These are phyloP conservation scores for Leishmania mexicana DNA, from an alignment of 208 protist genomes.

Conservation along the genomic window DNA sequence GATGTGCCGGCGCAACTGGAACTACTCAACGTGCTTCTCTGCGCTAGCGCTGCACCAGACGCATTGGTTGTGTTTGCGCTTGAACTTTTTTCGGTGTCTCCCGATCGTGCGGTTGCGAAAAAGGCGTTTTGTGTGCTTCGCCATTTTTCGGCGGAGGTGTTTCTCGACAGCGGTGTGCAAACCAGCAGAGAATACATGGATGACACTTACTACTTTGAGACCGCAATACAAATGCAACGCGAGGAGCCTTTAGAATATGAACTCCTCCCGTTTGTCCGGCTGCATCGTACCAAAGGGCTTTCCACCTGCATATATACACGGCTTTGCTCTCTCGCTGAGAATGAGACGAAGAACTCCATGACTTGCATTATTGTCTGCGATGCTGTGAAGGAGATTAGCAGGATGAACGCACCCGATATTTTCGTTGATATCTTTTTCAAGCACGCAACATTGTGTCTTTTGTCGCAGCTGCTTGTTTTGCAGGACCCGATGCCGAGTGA, in stretches of 20 bases:
- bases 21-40: slow-evolving; percentile 14
- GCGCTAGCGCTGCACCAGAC: background rate
- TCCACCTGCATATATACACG: background rate
- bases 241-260: background rate
- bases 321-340: background rate
- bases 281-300: background rate
- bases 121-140: slow-evolving; percentile 14
- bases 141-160: background rate
- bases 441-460: slow-evolving; percentile 5
- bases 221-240: background rate
- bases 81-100: slow-evolving; percentile 15
- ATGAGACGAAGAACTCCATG: background rate
- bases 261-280: background rate
- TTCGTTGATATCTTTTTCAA: background rate
- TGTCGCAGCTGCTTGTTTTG: slow-evolving; percentile 8
- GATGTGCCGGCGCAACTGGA: slow-evolving; percentile 20
- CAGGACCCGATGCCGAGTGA: slow-evolving; percentile 17
- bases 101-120: slow-evolving; percentile 13
- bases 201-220: background rate
- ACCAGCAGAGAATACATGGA: background rate
- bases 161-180: background rate
- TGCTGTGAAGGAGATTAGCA: slow-evolving; percentile 11
- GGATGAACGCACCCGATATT: background rate
- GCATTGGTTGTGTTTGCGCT: background rate
- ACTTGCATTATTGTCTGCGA: slow-evolving; percentile 17